Evolutionary conservation across 352 stramenopile species (phyloP).

Genomic region (Phytophthora podocarpi): DNA sequence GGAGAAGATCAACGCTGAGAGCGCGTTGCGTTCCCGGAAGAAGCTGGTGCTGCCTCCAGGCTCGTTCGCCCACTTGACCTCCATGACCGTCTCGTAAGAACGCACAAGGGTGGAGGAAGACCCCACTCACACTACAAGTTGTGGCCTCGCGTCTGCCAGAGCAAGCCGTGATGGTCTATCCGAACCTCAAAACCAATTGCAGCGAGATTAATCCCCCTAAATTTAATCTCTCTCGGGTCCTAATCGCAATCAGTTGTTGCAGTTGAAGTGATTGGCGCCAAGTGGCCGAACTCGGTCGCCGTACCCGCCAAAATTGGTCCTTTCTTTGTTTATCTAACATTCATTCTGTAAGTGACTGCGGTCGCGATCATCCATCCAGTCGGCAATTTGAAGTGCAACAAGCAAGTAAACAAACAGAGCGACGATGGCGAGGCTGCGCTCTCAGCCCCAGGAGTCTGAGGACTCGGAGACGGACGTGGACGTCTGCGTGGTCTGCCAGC

Average conservation of each 20-base stretch:
- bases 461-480: conserved; percentile 9
- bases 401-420: background rate
- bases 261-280: conserved; percentile 17
- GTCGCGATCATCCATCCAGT: conserved; percentile 5
- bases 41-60: conserved; percentile 78
- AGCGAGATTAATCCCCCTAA: background rate
- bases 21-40: conserved; percentile 52
- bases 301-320: conserved; percentile 15
- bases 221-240: background rate
- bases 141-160: background rate
- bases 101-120: no score
- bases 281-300: background rate
- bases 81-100: conserved; percentile 40
- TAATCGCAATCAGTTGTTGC: conserved; percentile 7
- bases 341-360: conserved; percentile 3
- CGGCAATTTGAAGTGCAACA: conserved; percentile 31
- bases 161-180: background rate
- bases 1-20: conserved; percentile 74
- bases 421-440: conserved; percentile 30
- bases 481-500: conserved; percentile 46
- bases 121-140: background rate
- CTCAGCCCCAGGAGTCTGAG: conserved; percentile 1
- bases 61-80: conserved; percentile 48
- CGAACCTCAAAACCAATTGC: no score
- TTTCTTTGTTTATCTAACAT: conserved; percentile 12